phyloP scores from a whole-genome alignment of 306 rosid species.

The Fragaria vesca region DNA sequence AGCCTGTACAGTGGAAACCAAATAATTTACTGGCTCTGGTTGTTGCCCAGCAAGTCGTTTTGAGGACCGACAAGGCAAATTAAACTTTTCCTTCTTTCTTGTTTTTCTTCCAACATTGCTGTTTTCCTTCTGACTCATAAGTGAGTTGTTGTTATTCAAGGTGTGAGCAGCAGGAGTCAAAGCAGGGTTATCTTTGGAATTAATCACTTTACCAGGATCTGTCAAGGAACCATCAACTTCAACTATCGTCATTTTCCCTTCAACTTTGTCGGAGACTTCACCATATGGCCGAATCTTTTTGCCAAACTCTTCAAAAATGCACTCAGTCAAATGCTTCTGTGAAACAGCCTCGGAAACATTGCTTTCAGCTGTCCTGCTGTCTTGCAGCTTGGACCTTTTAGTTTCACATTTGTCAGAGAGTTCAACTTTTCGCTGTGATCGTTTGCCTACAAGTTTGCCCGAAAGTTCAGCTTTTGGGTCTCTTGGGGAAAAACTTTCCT shows the following conservation, averaged over 20 bases:
- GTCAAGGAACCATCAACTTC: conserved; percentile 15
- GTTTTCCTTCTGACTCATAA: conserved; percentile 11
- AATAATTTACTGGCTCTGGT: conserved; percentile 41
- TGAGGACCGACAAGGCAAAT: conserved; percentile 52
- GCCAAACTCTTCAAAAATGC: conserved; percentile 27
- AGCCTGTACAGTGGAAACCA: conserved; percentile 34
- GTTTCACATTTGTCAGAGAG: conserved; percentile 1
- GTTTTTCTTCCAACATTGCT: conserved; percentile 23
- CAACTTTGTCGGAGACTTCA: neutral
- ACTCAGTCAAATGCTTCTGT: neutral
- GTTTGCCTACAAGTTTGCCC: conserved; percentile 3
- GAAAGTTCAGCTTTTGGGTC: conserved; percentile 29
- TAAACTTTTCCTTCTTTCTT: conserved; percentile 37
- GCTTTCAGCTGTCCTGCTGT: conserved; percentile 20
- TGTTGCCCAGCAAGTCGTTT: conserved; percentile 65
- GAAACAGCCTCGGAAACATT: conserved; percentile 14
- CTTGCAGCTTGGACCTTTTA: conserved; percentile 18
- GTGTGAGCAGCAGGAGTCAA: conserved; percentile 29
- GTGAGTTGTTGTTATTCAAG: neutral
- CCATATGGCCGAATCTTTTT: conserved; percentile 13
- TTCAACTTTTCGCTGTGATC: conserved; percentile 23
- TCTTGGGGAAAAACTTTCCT: conserved; percentile 27
- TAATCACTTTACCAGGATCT: conserved; percentile 6
- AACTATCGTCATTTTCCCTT: conserved; percentile 1
- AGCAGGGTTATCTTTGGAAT: conserved; percentile 24